Base-by-base conservation (phyloP, 768 basidiomycete genomes). In the Thelephora aurantiotincta region DNA sequence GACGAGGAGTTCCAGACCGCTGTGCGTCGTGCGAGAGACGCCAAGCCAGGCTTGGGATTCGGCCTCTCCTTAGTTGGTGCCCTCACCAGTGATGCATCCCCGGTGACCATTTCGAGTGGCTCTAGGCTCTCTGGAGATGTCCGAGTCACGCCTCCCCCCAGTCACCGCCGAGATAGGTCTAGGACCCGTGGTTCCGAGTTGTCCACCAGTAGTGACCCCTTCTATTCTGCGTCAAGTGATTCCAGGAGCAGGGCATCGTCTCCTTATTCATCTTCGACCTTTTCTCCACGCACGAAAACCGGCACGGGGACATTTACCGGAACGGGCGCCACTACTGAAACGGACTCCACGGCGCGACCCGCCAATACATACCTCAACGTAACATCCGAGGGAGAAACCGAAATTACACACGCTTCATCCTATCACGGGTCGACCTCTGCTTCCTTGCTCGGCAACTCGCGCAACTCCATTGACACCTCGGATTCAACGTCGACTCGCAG, bases 31-130 rank as follows among this genome's bases (percentile, higher is more conserved):
- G 70, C 65, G 26, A 64, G 68, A 43, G 65, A 63, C 30, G 62
- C 67, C 11, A 61, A 67, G 33, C 66, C 67, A 37, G 63, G 77
- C 56, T 51, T 66, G 58, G 62, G 68, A 19, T 64, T 78, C 58
- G 63, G 73, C 55, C 33, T 73, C 49, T 56, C 72, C 53, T 56
- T 71, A 50, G 52, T 65, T 47, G 54, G 72, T 57, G 60, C 68
- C 6, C 48, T 57, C 6, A 57, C 69, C 3, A 66, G 74, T 6
- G 74, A 71, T 34, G 75, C 73, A 0, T 77, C 78, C 5, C 80
- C 83, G 0, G 81, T 82, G n/a, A 82, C 82, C 0, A 68, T 82
- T 1, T 82, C 80, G 0, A 83, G 81, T 55, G 81, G 79, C 1
- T 72, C 79, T 12, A 60, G 67, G 22, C 62, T 71, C 20, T 52